Evolutionary conservation across 768 basidiomycete genomes (phyloP), one percentile per base, ranked within the genome.

Genomic region (Amanita thiersii): DNA sequence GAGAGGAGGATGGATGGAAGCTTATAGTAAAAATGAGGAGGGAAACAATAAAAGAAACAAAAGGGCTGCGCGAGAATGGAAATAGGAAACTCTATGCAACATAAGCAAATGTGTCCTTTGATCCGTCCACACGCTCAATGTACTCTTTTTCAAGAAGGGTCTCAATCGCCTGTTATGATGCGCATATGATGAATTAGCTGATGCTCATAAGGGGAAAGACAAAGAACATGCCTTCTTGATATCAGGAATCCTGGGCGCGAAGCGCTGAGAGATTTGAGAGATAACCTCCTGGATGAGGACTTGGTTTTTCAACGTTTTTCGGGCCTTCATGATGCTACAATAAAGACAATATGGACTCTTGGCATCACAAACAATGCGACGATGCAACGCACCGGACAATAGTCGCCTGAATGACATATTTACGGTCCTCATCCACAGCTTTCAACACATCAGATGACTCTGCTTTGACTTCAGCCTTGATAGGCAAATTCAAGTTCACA

Each of bases 81-180:
- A n/a, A n/a, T n/a, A n/a, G n/a, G n/a, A n/a, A n/a, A n/a, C n/a
- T 52, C 69, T 63, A 84, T 45, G 81, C 82, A 50, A 83, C 74
- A 56, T 86, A 86, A 36, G 79, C 77, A 59, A 88, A 90, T 25
- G 86, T 86, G 62, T 94, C 91, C 56, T 85, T 82, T n/a, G 83
- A 80, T 8, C 83, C 87, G 15, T 91, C 89, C 10, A 90, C 84
- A 21, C 94, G 82, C 56, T 98, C 93, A 52, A 99, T 86, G 60
- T 97, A 99, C 59, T 99, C 94, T 65, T 94, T 94, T 67, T 97
- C 94, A 36, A 97, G 68, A 14, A 98, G 67, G 10, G 80, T 80
- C 56, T 94, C 91, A 45, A 97, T 94, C 2, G 89, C 87, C 85
- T 87, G 45, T 9, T 9, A n/a, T n/a, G n/a, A n/a, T n/a, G n/a